Conservation (phyloP, 768 basidiomycete genomes). For the Clavaria fumosa region DNA sequence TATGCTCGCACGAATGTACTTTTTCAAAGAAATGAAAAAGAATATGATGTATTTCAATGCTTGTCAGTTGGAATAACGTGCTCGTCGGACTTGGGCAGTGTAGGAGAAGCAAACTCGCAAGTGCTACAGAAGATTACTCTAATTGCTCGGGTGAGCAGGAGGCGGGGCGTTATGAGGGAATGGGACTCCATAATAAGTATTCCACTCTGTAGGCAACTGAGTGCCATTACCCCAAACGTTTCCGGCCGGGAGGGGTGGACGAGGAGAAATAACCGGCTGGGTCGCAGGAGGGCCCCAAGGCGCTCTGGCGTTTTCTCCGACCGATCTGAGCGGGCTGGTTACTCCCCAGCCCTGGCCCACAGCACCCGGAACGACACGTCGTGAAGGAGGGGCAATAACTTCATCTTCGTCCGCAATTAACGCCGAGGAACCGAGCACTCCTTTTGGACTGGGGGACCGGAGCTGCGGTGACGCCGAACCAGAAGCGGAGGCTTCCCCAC, state of each 20-base stretch:
- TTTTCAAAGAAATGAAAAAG: too few relatives aligned
- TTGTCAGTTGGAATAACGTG: neutral
- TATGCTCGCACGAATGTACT: neutral
- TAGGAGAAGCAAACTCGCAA: too few relatives aligned
- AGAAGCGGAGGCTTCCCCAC: slow-evolving; percentile 36
- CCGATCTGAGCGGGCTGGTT: slow-evolving; percentile 29
- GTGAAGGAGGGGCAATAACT: slow-evolving; percentile 36
- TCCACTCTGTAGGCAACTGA: slow-evolving; percentile 32
- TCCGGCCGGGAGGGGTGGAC: slow-evolving; percentile 11
- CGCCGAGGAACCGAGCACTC: slow-evolving; percentile 61
- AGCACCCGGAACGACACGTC: slow-evolving; percentile 25
- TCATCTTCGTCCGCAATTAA: slow-evolving; percentile 71
- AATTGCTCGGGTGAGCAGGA: slow-evolving; percentile 21
- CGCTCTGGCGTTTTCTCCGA: slow-evolving; percentile 22
- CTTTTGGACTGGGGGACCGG: slow-evolving; percentile 42
- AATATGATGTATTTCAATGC: slow-evolving; percentile 1
- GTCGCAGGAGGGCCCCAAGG: slow-evolving; percentile 33
- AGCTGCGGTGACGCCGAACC: slow-evolving; percentile 43
- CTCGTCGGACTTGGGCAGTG: neutral
- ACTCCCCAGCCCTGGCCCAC: slow-evolving; percentile 37
- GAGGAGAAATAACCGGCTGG: slow-evolving; percentile 14
- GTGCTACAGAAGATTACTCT: too few relatives aligned
- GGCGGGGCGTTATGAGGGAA: slow-evolving; percentile 41
- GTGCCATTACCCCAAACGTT: slow-evolving; percentile 27
- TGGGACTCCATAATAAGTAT: slow-evolving; percentile 31